Evolutionary conservation across 2,329 filamentous ascomycete species (phyloP).

Genomic region (Clarireedia homoeocarpa): DNA sequence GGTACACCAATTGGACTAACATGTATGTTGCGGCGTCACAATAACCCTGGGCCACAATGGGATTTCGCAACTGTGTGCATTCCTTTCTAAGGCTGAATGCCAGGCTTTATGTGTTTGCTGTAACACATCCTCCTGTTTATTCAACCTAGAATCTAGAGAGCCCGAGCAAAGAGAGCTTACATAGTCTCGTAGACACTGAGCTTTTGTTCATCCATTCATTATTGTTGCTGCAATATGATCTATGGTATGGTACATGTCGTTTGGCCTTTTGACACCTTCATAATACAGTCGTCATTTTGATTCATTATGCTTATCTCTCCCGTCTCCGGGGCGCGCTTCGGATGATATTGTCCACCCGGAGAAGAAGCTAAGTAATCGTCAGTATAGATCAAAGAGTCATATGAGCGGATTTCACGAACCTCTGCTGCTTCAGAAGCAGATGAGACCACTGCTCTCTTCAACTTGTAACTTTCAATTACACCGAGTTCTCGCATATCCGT

Average conservation of each 20-base stretch:
- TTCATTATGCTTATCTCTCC: slow-evolving; percentile 54
- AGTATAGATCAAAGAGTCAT: slow-evolving; percentile 21
- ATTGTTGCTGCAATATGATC: slow-evolving; percentile 26
- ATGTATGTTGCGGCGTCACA: too few relatives aligned
- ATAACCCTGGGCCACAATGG: too few relatives aligned
- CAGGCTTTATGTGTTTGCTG: neutral
- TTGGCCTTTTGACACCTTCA: slow-evolving; percentile 18
- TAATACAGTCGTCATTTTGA: slow-evolving; percentile 24
- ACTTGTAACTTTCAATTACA: slow-evolving; percentile 96
- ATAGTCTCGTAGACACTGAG: neutral
- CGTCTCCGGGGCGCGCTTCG: slow-evolving; percentile 79
- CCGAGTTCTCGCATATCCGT: slow-evolving; percentile 93
- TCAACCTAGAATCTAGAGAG: neutral
- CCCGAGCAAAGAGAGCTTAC: neutral
- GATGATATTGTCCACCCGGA: slow-evolving; percentile 97
- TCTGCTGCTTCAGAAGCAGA: slow-evolving; percentile 95
- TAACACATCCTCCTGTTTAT: neutral
- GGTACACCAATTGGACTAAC: too few relatives aligned
- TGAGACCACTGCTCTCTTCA: slow-evolving; percentile 96
- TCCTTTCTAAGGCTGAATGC: neutral
- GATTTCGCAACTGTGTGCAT: neutral
- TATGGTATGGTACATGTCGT: slow-evolving; percentile 30
- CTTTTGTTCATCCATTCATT: slow-evolving; percentile 12
- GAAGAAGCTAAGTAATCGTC: slow-evolving; percentile 55
- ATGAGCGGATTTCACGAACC: slow-evolving; percentile 44